These are phyloP conservation scores for Ogataea ramenticola DNA, from an alignment of 805 yeast genomes.

Conservation along the genomic window DNA sequence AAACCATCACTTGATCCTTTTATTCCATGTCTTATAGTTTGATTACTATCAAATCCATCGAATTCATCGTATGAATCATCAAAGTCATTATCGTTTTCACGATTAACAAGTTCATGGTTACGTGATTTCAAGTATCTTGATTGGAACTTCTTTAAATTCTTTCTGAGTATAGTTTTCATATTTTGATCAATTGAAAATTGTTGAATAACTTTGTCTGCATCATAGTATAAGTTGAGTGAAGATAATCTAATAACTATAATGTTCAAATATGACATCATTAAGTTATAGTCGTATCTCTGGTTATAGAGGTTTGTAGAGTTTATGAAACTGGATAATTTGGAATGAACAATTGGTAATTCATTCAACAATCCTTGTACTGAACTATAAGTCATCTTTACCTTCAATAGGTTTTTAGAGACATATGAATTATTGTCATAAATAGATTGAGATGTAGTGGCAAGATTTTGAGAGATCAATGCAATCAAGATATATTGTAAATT, in stretches of 20 bases:
- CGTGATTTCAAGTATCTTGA: constrained; percentile 11
- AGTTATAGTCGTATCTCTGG: constrained; percentile 11
- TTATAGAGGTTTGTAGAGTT: not conserved
- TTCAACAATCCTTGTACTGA: not conserved
- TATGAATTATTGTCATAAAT: not conserved
- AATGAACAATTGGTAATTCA: not conserved
- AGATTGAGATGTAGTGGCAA: not conserved
- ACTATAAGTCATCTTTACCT: not conserved
- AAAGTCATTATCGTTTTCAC: constrained; percentile 8
- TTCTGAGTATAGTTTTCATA: constrained; percentile 13
- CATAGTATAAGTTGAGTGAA: constrained; percentile 14
- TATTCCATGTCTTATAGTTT: too few species aligned
- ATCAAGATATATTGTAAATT: constrained; percentile 14
- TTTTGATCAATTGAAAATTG: constrained; percentile 16
- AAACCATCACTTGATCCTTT: too few species aligned
- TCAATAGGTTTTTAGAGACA: not conserved
- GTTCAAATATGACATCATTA: constrained; percentile 15
- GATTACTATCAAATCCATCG: not conserved
- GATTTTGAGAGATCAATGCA: constrained; percentile 9
- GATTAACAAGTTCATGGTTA: constrained; percentile 2
- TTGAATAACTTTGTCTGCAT: constrained; percentile 21
- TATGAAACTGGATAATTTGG: not conserved
- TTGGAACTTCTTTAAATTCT: constrained; percentile 10
- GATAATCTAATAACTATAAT: constrained; percentile 15
- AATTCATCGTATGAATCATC: constrained; percentile 1